Percentiles rank a stretch among this genome's conserved stretches.
Conservation (phyloP, 2,329 filamentous ascomycete genomes). For the Calonectria pseudoturangicola region DNA sequence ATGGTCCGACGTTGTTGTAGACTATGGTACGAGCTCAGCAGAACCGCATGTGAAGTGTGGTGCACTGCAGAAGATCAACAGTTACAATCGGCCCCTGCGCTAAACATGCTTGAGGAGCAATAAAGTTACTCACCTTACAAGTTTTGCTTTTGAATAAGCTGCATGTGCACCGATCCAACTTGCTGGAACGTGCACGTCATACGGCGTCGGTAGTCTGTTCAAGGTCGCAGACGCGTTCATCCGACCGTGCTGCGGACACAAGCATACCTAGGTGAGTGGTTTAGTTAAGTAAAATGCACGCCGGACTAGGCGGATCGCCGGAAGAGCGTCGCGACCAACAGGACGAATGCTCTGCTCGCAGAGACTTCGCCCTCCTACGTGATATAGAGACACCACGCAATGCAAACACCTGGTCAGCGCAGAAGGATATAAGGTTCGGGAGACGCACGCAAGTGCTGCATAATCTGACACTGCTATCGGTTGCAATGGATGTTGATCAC, state of each 20-base stretch:
- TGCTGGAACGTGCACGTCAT: not conserved
- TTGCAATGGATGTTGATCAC: not conserved
- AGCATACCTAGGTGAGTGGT: no score
- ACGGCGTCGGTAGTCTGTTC: not conserved
- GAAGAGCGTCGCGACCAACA: no score
- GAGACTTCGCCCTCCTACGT: not conserved
- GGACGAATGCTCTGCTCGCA: not conserved
- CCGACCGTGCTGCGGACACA: no score
- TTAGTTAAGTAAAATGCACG: not conserved
- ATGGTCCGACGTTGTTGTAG: no score
- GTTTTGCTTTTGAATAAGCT: not conserved
- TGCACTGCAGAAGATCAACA: slow-evolving; percentile 1
- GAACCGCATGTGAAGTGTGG: not conserved
- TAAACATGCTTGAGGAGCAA: not conserved
- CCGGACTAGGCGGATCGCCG: not conserved
- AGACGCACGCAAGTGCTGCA: not conserved
- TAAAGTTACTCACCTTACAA: not conserved
- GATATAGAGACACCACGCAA: no score
- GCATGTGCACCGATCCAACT: not conserved
- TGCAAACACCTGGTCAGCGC: no score
- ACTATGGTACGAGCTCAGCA: no score
- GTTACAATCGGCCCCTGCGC: slow-evolving; percentile 1
- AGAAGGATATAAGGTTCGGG: not conserved
- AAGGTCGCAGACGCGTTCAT: not conserved
- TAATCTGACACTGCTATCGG: not conserved